Evolutionary conservation across 2,329 filamentous ascomycete genomes (phyloP).

Genomic region (Ophiosphaerella herpotricha): DNA sequence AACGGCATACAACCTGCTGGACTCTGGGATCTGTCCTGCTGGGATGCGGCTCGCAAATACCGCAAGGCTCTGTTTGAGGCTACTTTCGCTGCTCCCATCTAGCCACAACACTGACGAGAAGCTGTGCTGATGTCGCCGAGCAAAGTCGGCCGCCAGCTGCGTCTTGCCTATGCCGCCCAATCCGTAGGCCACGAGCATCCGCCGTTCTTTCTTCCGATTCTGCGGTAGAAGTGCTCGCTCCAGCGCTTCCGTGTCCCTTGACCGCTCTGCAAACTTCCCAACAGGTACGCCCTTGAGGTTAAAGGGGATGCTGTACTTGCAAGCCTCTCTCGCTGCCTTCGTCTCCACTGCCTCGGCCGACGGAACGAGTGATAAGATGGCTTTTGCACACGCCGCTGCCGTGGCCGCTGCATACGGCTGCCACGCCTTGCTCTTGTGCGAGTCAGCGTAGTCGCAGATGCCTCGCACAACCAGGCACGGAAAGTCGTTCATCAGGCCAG

Average conservation of each 20-base stretch:
- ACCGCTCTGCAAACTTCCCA: conserved; percentile 19
- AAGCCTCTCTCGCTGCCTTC: too few relatives aligned
- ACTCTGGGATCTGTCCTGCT: conserved; percentile 15
- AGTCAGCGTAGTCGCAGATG: too few relatives aligned
- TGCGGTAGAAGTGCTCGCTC: conserved; percentile 16
- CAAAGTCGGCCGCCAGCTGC: conserved; percentile 29
- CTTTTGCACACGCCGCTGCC: too few relatives aligned
- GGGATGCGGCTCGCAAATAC: conserved; percentile 21
- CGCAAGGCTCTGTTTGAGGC: conserved; percentile 23
- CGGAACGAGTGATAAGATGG: too few relatives aligned
- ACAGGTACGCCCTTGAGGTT: conserved; percentile 23
- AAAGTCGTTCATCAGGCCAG: too few relatives aligned
- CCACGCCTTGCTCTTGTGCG: too few relatives aligned
- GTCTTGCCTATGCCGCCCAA: conserved; percentile 35
- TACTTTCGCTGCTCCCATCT: conserved; percentile 22
- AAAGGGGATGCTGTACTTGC: not conserved
- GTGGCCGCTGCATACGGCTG: too few relatives aligned
- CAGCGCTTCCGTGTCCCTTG: conserved; percentile 18
- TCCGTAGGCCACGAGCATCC: conserved; percentile 12
- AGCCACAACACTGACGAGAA: conserved; percentile 30
- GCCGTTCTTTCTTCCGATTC: not conserved
- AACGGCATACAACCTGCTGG: conserved; percentile 15
- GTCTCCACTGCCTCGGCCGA: too few relatives aligned
- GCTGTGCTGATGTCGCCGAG: conserved; percentile 16
- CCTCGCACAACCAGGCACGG: too few relatives aligned